A percentile compares a stretch with the other conserved stretches of the same genome.
phyloP scores from a whole-genome alignment of 2,329 filamentous ascomycete genomes.

The Aspergillus tamarii region DNA sequence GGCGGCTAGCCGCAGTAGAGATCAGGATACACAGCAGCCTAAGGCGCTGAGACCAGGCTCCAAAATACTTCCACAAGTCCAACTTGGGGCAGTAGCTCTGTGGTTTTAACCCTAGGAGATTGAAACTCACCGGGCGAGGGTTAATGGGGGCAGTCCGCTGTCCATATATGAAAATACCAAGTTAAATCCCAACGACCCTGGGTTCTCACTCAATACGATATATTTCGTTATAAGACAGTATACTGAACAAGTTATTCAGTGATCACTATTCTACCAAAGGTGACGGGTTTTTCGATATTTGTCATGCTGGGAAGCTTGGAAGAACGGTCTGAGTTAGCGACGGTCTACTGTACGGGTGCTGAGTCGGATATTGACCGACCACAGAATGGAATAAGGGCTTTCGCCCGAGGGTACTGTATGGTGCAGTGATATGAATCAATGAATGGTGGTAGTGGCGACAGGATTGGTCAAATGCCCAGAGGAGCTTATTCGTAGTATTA shows the following conservation, averaged over 20 bases:
- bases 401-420: not conserved
- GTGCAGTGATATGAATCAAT: conserved; percentile 6
- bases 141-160: not conserved
- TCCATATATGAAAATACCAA: not conserved
- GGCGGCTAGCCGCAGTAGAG: conserved; percentile 8
- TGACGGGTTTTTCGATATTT: not conserved
- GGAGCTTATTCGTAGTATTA: conserved; percentile 14
- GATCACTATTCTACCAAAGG: not conserved
- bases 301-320: not conserved
- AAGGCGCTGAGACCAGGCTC: not conserved
- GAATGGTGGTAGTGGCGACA: not conserved
- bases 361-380: conserved; percentile 2
- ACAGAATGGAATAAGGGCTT: not conserved
- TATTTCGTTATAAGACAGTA: not conserved
- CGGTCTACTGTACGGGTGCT: not conserved
- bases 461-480: conserved; percentile 12
- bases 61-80: not conserved
- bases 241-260: not conserved
- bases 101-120: not conserved
- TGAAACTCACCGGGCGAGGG: not conserved
- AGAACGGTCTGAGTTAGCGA: not conserved
- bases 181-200: too few species aligned
- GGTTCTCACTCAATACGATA: not conserved
- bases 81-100: not conserved
- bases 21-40: not conserved